A percentile compares a stretch with the other conserved stretches of the same genome.
Conservation (phyloP, 2,329 filamentous ascomycete genomes). For the Clonostachys solani region DNA sequence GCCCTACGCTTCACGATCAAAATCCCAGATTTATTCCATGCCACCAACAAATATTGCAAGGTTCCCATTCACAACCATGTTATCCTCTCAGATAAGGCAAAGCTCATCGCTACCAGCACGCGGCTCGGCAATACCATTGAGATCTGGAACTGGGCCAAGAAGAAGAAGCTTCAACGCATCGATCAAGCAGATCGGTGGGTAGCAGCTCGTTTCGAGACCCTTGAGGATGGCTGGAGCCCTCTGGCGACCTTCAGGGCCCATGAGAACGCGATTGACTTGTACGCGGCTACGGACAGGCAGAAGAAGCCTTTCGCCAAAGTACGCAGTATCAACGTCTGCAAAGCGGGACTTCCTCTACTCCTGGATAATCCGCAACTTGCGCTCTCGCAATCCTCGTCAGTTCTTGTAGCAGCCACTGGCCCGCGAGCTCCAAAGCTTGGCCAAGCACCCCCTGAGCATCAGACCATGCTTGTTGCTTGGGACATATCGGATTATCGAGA, state of each 20-base stretch:
- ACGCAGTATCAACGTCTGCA: conserved; percentile 25
- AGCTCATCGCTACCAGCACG: conserved; percentile 27
- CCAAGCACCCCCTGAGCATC: conserved; percentile 27
- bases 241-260: conserved; percentile 28
- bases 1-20: conserved; percentile 55
- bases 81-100: conserved; percentile 31
- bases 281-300: conserved; percentile 14
- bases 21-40: conserved; percentile 29
- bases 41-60: conserved; percentile 28
- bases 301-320: conserved; percentile 30
- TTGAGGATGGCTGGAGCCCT: conserved; percentile 22
- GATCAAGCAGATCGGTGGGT: conserved; percentile 31
- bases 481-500: conserved; percentile 20
- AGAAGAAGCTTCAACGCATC: conserved; percentile 30
- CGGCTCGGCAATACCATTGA: conserved; percentile 31
- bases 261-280: conserved; percentile 23
- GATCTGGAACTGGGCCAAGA: conserved; percentile 32
- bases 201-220: conserved; percentile 24
- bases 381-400: conserved; percentile 28
- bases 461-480: conserved; percentile 32
- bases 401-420: conserved; percentile 30
- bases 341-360: conserved; percentile 27
- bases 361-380: conserved; percentile 33
- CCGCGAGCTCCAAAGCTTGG: conserved; percentile 29
- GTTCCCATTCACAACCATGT: conserved; percentile 36